Evolutionary conservation across 495 filamentous ascomycete genomes (phyloP), one percentile per base, ranked within the genome.

Genomic region (Penicillium taxi): DNA sequence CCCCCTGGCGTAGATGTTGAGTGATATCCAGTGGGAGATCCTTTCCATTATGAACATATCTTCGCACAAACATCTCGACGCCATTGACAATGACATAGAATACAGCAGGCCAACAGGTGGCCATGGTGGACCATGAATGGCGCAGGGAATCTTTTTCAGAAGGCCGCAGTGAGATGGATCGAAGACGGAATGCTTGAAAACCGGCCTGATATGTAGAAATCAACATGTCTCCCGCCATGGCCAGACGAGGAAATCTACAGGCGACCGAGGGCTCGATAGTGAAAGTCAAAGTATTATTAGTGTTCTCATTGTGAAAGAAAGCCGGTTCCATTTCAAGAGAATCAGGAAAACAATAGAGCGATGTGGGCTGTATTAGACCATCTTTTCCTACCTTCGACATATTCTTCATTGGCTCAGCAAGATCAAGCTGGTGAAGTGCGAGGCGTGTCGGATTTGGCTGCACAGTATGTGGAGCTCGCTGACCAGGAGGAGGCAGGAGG

Each of bases 21-120:
- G 86, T 85, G 17, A 91, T 67, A 41, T 93, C 86, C 18, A 82
- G 58, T 0, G 90, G 74, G 3, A 86, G 48, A 42, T 93, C 83
- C 50, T 84, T 89, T 0, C 77, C 76, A 51, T 84, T 75, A 27
- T 85, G 78, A 1, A 66, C 41, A 40, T 82, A 82, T 14, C 80
- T 69, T 26, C 79, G 72, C 7, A 78, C 47, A 14, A 75, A 70
- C 4, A 89, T 41, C n/a, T 67, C 51, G 1, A 48, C 45, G 0
- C 52, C 57, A 53, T 95, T 94, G 33, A 93, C 53, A n/a, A 69
- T 61, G 25, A 91, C 58, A 42, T 79, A 85, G 5, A 86, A 67
- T 32, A 75, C 67, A 26, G 70, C 63, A 9, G 89, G 89, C 89
- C 89, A 95, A 24, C 50, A 45, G 14, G 73, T 79, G 22, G 84